Percentiles rank a stretch among this genome's conserved stretches.
Conservation (phyloP, 129 eudicot genomes). For the Ambrosia artemisiifolia region DNA sequence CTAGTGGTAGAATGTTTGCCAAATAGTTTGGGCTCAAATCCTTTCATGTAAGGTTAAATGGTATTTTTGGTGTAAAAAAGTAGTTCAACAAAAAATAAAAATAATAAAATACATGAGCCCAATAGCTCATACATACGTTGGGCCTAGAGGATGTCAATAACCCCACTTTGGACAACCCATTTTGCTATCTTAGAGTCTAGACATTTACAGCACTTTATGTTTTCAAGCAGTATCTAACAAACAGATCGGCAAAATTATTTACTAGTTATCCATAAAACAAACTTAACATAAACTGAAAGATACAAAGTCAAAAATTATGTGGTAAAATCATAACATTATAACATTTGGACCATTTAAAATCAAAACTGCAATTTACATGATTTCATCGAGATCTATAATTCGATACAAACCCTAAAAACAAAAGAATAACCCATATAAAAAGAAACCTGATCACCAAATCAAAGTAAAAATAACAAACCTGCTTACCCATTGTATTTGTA, state of each 20-base stretch:
- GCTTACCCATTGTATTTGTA: constrained; percentile 25
- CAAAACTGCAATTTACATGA: constrained; percentile 29
- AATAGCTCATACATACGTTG: no score
- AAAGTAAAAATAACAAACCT: constrained; percentile 15
- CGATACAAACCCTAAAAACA: constrained; percentile 17
- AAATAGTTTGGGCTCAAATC: no score
- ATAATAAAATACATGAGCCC: no score
- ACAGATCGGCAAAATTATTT: neutral
- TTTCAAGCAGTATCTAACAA: no score
- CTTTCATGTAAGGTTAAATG: no score
- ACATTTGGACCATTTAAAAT: constrained; percentile 25
- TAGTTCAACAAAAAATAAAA: no score
- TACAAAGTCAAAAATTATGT: neutral
- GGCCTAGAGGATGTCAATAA: no score
- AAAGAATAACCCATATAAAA: constrained; percentile 22
- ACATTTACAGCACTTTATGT: no score
- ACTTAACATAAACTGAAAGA: neutral
- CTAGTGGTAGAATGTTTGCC: no score
- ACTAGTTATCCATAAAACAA: neutral
- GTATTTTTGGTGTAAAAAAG: no score
- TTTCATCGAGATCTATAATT: constrained; percentile 22
- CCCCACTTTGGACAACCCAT: no score
- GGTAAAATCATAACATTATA: neutral
- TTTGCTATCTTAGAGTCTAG: no score
- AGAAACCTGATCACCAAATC: constrained; percentile 13